Base-by-base conservation (phyloP, 2,329 filamentous ascomycete genomes). In the Arthrocladium fulminans region DNA sequence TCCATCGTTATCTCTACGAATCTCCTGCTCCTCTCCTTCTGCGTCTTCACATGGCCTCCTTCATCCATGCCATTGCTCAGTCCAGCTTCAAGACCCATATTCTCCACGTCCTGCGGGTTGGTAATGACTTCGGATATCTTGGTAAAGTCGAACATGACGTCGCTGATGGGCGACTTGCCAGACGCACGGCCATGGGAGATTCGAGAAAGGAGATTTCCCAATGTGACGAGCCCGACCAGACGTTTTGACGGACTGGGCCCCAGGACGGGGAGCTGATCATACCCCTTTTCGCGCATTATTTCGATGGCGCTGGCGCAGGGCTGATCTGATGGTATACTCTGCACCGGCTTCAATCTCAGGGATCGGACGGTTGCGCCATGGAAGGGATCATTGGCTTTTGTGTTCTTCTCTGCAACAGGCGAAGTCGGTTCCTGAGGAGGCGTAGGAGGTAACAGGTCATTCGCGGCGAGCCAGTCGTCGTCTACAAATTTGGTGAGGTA, bases 401-500 rank as follows among this genome's bases (percentile, higher is more conserved):
- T 61, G 30, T 63, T 53, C 7, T 64, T 48, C 12, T 57, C 51
- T 13, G 63, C 55, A 22, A 61, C 57, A 4, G 58, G 50, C 15
- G 63, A 63, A 54, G 63, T 59, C 55, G 60, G 61, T 51, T 64
- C 72, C 47, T 64, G 66, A 43, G 63, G 73, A 52, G 71, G 77
- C 45, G 72, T 79, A 55, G 70, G 75, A 32, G 86, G 80, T 22
- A 97, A 77, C 20, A 98, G 86, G 64, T 90, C 84, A 70, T 98
- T 98, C 54, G 92, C 92, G 10, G 88, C 89, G 48, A 98, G 82
- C 94, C 92, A 98, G 73, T 97, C 92, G 64, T 98, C 94, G 65
- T 98, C 92, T 57, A 88, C 88, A 65, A 98, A 98, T 78, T 98
- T 98, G 72, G 85, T 90, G 22, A 98, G 80, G 67, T 98, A 98